A percentile compares a stretch with the other conserved stretches of the same genome.
Conservation (phyloP, 345 rosid genomes). For the Dimocarpus longan region DNA sequence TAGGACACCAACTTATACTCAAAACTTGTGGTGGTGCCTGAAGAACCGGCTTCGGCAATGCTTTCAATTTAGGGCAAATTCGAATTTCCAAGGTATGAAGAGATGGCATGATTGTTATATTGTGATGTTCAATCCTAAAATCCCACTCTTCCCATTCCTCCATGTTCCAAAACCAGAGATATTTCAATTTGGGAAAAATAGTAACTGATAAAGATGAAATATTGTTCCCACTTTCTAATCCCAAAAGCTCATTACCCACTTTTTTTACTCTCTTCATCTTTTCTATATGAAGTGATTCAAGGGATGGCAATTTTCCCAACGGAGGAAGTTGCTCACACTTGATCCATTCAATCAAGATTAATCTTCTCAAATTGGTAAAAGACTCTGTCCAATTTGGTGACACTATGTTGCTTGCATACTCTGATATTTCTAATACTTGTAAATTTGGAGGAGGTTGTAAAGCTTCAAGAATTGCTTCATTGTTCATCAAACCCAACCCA, state of each 20-base stretch:
- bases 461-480: background rate
- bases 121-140: background rate
- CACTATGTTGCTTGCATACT: background rate
- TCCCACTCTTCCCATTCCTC: background rate
- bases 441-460: background rate
- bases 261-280: background rate
- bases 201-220: no score
- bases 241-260: background rate
- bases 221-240: no score
- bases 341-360: background rate
- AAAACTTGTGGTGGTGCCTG: background rate
- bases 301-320: background rate
- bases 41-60: background rate
- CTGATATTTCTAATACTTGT: background rate
- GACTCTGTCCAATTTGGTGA: background rate
- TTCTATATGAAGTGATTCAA: background rate
- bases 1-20: no score
- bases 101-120: background rate
- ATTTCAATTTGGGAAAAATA: background rate
- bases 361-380: background rate
- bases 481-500: background rate
- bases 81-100: background rate
- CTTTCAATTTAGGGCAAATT: background rate
- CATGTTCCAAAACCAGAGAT: background rate
- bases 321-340: background rate